Evolutionary conservation across 2,329 filamentous ascomycete genomes (phyloP), one percentile per base, ranked within the genome.

Genomic region (Ophiocordyceps robertsii): DNA sequence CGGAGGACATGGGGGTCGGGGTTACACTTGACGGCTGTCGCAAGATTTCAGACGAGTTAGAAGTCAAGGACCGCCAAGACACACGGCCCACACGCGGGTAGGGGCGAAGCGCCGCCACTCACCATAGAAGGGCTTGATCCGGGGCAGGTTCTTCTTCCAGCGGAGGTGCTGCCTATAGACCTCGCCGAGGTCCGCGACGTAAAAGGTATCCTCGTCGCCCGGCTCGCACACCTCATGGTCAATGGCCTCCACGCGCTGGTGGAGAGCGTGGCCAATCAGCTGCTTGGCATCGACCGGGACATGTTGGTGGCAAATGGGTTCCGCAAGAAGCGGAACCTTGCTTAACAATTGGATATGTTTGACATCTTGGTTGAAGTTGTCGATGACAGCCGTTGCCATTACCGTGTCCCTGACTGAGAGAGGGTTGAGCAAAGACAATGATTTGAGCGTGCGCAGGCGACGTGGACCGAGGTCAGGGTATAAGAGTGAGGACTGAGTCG

Each of bases 81-180:
- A 27, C 19, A 19, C 19, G 19, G 19, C 19, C 3, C 19, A 19
- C 19, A 19, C 19, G 19, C 3, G 24, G 6, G 24, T 6, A 27
- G 24, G 6, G n/a, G 31, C n/a, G 7, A 21, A n/a, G 16, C 13
- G 24, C 13, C 19, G 4, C 13, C 9, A 40, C 80, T 64, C 67
- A 89, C 86, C 87, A 69, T 95, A 98, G 59, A 96, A 95, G 36
- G 92, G 92, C 68, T 89, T 92, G 64, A 98, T 84, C 54, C 90
- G 83, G 53, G 81, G 78, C 58, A 98, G 71, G 61, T 93, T 90
- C 72, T 82, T 77, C 78, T 95, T 96, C 92, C 92, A 98, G 66
- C 90, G 84, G 62, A 96, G 71, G 59, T 96, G 90, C 77, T 98
- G 92, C 67, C 92, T 87, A 69, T 98, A 98, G 61, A 98, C 84